Base-by-base conservation (phyloP, 306 rosid genomes). In the Elaeagnus macrophylla region DNA sequence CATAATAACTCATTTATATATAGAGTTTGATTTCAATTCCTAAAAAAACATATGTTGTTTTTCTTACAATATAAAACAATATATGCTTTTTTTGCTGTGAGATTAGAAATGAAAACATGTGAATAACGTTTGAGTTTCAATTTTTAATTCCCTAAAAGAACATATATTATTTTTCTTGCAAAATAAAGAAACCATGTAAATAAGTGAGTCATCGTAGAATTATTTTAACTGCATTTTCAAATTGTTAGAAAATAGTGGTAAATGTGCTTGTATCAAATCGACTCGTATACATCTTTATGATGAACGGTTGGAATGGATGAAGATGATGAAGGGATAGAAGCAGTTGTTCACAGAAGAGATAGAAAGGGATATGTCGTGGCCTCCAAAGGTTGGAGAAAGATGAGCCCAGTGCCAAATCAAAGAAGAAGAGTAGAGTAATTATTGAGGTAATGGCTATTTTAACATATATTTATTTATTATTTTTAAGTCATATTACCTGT, bases 391-490 rank as follows among this genome's bases (percentile, higher is more conserved):
- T 25, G 14, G 77, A 48, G 48, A 79, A 84, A 66, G 85, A 65
- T 52, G 76, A 47, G 40, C 68, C 68, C 56, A 81, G 59, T 69
- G 66, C 66, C 46, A 84, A 82, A 74, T 70, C 63, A 15, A 90
- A 89, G 70, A 69, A 77, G 82, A 77, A 61, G 66, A 39, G 80
- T 3, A 83, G 60, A 80, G 95, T 84, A 57, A 58, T 78, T 66
- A 78, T 91, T 74, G 97, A 91, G 97, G 97, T 91, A 91, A 74
- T 60, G 18, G 19, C 56, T 48, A 38, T 42, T 64, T 25, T 25
- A 25, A 25, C 32, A 25, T 25, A 25, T 1, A 25, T 25, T 25
- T 25, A 2, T 46, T 25, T 37, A 43, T 66, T n/a, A 19, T 37
- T 51, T 59, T 74, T 13, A 37, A 20, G 67, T 42, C 20, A 25